A percentile compares a stretch with the other conserved stretches of the same genome.
Conservation (phyloP, 371 early-diverging fungal genomes). For the Mucor indicus region DNA sequence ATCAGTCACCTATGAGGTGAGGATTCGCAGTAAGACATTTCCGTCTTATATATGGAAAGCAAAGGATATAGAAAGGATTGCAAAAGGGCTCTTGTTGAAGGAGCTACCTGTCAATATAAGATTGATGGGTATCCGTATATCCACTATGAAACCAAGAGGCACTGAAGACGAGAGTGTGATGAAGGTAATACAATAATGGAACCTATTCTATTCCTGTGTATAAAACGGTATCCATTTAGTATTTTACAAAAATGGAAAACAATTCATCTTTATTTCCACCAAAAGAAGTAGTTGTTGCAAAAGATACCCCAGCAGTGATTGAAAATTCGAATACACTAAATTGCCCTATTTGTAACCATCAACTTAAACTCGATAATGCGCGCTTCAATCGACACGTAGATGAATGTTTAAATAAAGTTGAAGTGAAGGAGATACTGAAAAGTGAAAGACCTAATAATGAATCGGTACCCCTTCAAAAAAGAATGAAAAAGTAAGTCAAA, state of each 20-base stretch:
- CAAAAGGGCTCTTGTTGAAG: slow-evolving; percentile 28
- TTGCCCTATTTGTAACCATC: slow-evolving; percentile 41
- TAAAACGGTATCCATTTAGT: too few species aligned
- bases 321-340: too few species aligned
- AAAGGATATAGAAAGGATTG: slow-evolving; percentile 35
- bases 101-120: slow-evolving; percentile 44
- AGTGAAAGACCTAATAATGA: not conserved
- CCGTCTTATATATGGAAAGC: slow-evolving; percentile 28
- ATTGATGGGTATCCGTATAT: slow-evolving; percentile 43
- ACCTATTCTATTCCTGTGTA: not conserved
- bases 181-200: slow-evolving; percentile 15
- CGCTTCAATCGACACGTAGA: slow-evolving; percentile 40
- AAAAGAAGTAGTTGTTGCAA: not conserved
- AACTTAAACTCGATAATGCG: slow-evolving; percentile 22
- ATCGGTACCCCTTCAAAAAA: not conserved
- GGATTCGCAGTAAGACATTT: slow-evolving; percentile 38
- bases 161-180: slow-evolving; percentile 28
- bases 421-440: slow-evolving; percentile 25
- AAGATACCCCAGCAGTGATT: not conserved
- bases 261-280: not conserved
- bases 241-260: not conserved
- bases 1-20: slow-evolving; percentile 32
- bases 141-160: slow-evolving; percentile 25
- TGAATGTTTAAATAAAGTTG: slow-evolving; percentile 35
- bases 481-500: slow-evolving; percentile 13